Base-by-base conservation (phyloP, 2,329 filamentous ascomycete genomes). In the Beauveria australis region DNA sequence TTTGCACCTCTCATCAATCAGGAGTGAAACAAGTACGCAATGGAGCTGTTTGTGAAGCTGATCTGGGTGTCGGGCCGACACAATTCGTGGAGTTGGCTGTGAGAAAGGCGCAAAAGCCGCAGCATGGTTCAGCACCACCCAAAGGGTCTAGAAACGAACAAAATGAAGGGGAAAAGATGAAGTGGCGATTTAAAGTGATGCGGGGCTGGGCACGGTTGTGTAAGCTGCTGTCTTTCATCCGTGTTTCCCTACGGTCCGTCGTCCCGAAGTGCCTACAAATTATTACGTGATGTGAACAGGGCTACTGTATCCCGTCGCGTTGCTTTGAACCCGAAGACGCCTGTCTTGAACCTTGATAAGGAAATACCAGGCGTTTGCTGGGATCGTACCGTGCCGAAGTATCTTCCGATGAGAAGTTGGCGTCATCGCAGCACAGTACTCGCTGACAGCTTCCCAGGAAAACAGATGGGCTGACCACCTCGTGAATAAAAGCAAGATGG, bases 61-160 rank as follows among this genome's bases (percentile, higher is more conserved):
- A 56, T 22, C 44, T 47, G 47, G 6, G 33, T 44, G 56, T 59
- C 56, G 56, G 56, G 47, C 56, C 56, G 47, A 52, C 37, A 44
- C 4, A n/a, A 18, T 37, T 22, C 18, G 47, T 18, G 37, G n/a
- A 44, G 9, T n/a, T 44, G 10, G 14, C 33, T 26, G 5, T 18
- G 26, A 30, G 28, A 30, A 46, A 43, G 53, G 41, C 54, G 54
- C 43, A 37, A 28, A 18, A 33, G 24, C 33, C 46, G 18, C 16
- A 28, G 54, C 55, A 58, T 22, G 55, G 33, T 51, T 58, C 55
- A 43, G 55, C 55, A 46, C 41, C 53, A 47, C 41, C 5, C 10
- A 18, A 16, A 30, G 26, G n/a, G 33, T 24, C 40, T 44, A 24
- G 26, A 43, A 44, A 44, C 14, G 37, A 19, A 19, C 18, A 43